Evolutionary conservation across 208 protist genomes (phyloP).

Genomic region (Endotrypanum monterogeii): DNA sequence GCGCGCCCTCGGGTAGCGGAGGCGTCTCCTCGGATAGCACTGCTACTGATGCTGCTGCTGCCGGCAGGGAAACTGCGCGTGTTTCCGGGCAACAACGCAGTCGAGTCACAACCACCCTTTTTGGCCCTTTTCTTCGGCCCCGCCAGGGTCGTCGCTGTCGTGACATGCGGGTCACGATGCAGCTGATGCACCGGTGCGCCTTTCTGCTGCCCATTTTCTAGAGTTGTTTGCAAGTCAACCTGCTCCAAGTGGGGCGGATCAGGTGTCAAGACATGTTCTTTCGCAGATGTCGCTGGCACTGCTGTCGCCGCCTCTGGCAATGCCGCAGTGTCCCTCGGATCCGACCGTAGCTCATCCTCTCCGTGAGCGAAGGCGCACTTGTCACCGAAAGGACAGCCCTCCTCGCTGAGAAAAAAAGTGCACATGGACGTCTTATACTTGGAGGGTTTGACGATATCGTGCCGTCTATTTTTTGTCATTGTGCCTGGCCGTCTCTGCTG

Average conservation of each 20-base stretch:
- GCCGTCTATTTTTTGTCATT: slow-evolving; percentile 67
- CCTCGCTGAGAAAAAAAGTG: slow-evolving; percentile 56
- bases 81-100: background rate
- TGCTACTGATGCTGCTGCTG: slow-evolving; percentile 4
- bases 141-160: background rate
- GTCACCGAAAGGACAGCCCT: slow-evolving; percentile 73
- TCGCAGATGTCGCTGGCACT: background rate
- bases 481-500: background rate
- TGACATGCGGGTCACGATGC: slow-evolving; percentile 2
- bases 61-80: background rate
- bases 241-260: slow-evolving; percentile 9
- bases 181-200: background rate
- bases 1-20: slow-evolving; percentile 5
- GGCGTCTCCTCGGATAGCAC: background rate
- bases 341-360: slow-evolving; percentile 58
- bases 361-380: slow-evolving; percentile 86
- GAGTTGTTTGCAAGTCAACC: background rate
- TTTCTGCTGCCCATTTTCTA: background rate
- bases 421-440: slow-evolving; percentile 90
- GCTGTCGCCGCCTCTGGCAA: background rate
- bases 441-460: slow-evolving; percentile 84
- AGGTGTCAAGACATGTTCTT: slow-evolving; percentile 1
- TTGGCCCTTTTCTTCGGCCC: slow-evolving; percentile 13
- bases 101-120: slow-evolving; percentile 6
- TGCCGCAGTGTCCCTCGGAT: slow-evolving; percentile 28